Evolutionary conservation across 73 alveolate species (phyloP).

Genomic region (Effrenium voratum): DNA sequence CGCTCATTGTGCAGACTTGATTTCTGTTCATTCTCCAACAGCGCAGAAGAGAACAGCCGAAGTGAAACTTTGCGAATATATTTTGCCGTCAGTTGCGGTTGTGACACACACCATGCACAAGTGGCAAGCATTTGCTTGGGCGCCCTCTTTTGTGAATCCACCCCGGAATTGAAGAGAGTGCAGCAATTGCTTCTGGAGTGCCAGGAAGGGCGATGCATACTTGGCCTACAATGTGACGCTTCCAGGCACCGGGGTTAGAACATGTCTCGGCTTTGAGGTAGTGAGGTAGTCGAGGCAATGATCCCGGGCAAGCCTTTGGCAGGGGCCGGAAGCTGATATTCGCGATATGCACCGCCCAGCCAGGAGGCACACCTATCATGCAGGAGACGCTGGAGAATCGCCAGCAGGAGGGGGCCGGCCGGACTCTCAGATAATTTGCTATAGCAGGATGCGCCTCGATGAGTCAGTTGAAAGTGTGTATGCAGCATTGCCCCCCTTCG

Average conservation of each 20-base stretch:
- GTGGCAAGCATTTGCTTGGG: not conserved
- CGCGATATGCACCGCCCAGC: not conserved
- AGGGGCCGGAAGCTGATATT: no score
- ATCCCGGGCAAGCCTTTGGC: no score
- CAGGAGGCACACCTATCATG: conserved; percentile 78
- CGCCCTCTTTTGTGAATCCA: not conserved
- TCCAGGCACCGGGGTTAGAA: conserved; percentile 58
- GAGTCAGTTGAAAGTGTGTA: no score
- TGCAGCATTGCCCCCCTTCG: no score
- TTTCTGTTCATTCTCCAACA: not conserved
- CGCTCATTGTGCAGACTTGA: not conserved
- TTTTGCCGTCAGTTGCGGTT: not conserved
- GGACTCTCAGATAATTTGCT: no score
- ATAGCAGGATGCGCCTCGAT: no score
- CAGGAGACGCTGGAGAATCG: conserved; percentile 81
- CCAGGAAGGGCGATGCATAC: conserved; percentile 81
- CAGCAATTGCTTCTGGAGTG: no score
- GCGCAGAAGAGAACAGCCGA: not conserved
- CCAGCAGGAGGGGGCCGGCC: conserved; percentile 56
- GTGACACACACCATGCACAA: not conserved
- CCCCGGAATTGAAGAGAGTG: no score
- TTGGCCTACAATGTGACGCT: conserved; percentile 85
- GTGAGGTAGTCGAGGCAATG: no score
- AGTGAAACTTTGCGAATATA: not conserved
- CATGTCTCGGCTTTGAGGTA: no score